phyloP scores from a whole-genome alignment of 495 filamentous ascomycete species.

The Antarctomyces pellizariae region DNA sequence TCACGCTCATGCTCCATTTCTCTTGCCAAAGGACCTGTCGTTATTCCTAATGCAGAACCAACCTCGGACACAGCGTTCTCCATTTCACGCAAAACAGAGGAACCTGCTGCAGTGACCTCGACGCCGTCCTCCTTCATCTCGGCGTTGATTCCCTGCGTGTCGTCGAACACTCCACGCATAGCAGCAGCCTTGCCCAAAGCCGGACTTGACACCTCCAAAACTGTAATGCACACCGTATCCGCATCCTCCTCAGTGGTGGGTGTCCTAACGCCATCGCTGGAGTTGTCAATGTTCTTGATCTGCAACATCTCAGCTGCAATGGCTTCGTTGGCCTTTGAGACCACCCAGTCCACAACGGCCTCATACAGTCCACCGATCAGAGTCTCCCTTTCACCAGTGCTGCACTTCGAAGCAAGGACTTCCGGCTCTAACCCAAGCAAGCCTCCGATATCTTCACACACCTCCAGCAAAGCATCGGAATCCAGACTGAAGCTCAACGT shows the following conservation, averaged over 20 bases:
- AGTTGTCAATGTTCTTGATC: conserved; percentile 34
- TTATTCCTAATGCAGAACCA: conserved; percentile 64
- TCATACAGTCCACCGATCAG: conserved; percentile 80
- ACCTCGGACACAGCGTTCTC: conserved; percentile 52
- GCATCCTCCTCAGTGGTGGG: conserved; percentile 40
- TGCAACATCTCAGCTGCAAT: conserved; percentile 50
- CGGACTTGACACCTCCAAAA: conserved; percentile 66
- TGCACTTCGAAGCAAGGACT: conserved; percentile 51
- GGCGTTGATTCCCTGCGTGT: conserved; percentile 70
- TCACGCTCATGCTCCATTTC: conserved; percentile 63
- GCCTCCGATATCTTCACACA: conserved; percentile 76
- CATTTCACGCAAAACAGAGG: conserved; percentile 71
- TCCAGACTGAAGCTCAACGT: conserved; percentile 69
- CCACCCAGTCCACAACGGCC: conserved; percentile 84
- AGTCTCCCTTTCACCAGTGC: conserved; percentile 58
- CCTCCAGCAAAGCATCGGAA: conserved; percentile 58
- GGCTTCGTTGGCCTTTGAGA: conserved; percentile 71
- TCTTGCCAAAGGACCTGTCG: conserved; percentile 32
- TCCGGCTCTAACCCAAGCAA: conserved; percentile 76
- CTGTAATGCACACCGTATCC: conserved; percentile 73
- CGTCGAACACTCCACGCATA: conserved; percentile 79
- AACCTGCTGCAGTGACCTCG: conserved; percentile 37
- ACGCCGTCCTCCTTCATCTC: conserved; percentile 96
- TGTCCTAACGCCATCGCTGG: conserved; percentile 33
- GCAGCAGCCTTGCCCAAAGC: conserved; percentile 64